Percentiles rank a stretch among this genome's conserved stretches.
phyloP scores from a whole-genome alignment of 495 filamentous ascomycete genomes.

The Annulohypoxylon maeteangense region DNA sequence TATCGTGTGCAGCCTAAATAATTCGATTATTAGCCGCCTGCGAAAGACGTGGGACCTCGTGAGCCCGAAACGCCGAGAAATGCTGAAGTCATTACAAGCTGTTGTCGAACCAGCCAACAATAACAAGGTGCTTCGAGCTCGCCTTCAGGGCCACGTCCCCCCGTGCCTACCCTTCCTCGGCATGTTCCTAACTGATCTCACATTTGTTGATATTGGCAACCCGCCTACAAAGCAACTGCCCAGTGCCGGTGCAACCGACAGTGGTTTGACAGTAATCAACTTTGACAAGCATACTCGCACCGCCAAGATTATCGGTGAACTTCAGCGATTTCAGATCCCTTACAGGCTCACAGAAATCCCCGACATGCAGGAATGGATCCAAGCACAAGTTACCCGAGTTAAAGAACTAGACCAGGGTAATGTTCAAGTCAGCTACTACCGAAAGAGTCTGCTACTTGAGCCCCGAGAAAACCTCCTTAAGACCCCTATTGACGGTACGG shows the following conservation, averaged over 20 bases:
- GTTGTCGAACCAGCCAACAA: constrained; percentile 92
- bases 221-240: constrained; percentile 75
- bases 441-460: constrained; percentile 88
- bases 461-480: constrained; percentile 72
- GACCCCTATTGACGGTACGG: constrained; percentile 60
- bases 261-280: constrained; percentile 85
- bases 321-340: constrained; percentile 97
- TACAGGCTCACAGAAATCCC: constrained; percentile 86
- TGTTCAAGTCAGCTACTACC: constrained; percentile 82
- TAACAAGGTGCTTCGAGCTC: constrained; percentile 87
- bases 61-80: constrained; percentile 83
- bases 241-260: constrained; percentile 58
- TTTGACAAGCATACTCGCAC: constrained; percentile 98
- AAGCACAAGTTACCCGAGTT: constrained; percentile 82
- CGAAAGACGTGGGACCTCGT: constrained; percentile 94
- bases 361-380: constrained; percentile 95
- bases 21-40: constrained; percentile 89
- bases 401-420: constrained; percentile 81
- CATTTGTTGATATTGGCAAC: constrained; percentile 93
- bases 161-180: constrained; percentile 98
- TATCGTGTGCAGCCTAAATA: constrained; percentile 92
- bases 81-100: constrained; percentile 77
- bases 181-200: constrained; percentile 90
- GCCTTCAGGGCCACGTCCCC: constrained; percentile 86
- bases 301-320: constrained; percentile 92